A percentile compares a stretch with the other conserved stretches of the same genome.
Conservation (phyloP, 495 filamentous ascomycete genomes). For the Bathelium albidoporum region DNA sequence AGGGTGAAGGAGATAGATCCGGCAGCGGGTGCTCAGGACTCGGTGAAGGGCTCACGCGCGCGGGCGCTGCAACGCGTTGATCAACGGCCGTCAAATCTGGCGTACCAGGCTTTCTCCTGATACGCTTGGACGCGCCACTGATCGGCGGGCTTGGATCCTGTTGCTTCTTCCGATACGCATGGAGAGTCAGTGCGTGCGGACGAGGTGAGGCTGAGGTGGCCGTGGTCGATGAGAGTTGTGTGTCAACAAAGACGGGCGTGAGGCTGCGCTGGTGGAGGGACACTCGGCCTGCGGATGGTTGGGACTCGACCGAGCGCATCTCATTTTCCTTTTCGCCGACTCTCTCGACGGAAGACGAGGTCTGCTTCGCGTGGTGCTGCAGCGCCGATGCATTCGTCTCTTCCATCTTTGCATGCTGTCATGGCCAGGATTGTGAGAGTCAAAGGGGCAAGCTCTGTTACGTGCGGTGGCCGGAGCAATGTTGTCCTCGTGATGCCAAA, state of each 20-base stretch:
- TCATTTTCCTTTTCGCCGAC: not conserved
- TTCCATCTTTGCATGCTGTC: not conserved
- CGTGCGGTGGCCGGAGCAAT: too few relatives aligned
- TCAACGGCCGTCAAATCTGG: slow-evolving; percentile 17
- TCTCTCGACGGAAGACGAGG: not conserved
- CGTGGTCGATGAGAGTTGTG: not conserved
- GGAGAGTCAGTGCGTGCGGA: slow-evolving; percentile 20
- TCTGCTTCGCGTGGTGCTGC: not conserved
- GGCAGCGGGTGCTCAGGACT: not conserved
- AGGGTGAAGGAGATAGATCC: not conserved
- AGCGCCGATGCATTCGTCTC: not conserved
- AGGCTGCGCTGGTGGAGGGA: slow-evolving; percentile 1
- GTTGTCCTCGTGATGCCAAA: too few relatives aligned
- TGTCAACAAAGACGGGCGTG: slow-evolving; percentile 1
- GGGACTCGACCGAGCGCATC: not conserved
- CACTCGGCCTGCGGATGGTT: not conserved
- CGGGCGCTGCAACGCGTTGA: slow-evolving; percentile 17
- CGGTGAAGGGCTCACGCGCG: not conserved
- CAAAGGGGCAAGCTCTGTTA: too few relatives aligned
- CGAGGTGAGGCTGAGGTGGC: not conserved
- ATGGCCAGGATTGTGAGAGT: too few relatives aligned
- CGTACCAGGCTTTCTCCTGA: slow-evolving; percentile 22
- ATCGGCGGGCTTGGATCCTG: slow-evolving; percentile 17
- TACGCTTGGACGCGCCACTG: slow-evolving; percentile 9
- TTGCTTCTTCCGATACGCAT: slow-evolving; percentile 28